Evolutionary conservation across 306 rosid species (phyloP).

Genomic region (Dalbergia cochinchinensis): DNA sequence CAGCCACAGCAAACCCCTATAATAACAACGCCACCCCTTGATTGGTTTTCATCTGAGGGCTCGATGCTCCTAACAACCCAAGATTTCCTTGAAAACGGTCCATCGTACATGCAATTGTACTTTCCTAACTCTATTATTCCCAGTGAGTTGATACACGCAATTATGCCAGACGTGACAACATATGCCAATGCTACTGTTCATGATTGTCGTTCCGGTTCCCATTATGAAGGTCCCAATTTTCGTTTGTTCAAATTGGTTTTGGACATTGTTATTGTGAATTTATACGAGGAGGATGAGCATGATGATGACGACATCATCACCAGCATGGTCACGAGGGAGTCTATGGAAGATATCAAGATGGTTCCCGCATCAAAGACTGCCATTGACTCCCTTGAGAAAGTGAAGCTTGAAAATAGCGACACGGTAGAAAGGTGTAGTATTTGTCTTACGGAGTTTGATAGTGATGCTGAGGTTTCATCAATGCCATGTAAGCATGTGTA

Average conservation of each 20-base stretch:
- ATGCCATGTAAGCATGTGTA: constrained; percentile 40
- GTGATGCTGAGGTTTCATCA: not conserved
- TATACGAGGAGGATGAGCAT: not conserved
- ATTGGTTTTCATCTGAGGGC: not conserved
- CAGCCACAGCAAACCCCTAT: not conserved
- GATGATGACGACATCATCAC: not conserved
- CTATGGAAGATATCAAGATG: not conserved
- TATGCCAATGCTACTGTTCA: not conserved
- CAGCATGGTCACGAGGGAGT: not conserved
- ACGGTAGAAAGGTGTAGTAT: not conserved
- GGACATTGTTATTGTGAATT: not conserved
- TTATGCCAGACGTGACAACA: not conserved
- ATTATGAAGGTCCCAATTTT: no score
- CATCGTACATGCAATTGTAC: not conserved
- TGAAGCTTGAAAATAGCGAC: constrained; percentile 5
- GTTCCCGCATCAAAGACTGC: constrained; percentile 34
- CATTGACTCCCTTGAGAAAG: constrained; percentile 27
- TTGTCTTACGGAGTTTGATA: not conserved
- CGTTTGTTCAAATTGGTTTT: constrained; percentile 11
- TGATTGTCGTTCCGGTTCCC: no score
- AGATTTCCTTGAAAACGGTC: not conserved
- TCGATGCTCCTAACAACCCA: not conserved
- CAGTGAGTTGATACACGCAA: not conserved
- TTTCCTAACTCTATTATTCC: constrained; percentile 4
- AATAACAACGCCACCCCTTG: not conserved